Evolutionary conservation across 1,284 basidiomycete species (phyloP).

Genomic region (Rhodotorula sp.): DNA sequence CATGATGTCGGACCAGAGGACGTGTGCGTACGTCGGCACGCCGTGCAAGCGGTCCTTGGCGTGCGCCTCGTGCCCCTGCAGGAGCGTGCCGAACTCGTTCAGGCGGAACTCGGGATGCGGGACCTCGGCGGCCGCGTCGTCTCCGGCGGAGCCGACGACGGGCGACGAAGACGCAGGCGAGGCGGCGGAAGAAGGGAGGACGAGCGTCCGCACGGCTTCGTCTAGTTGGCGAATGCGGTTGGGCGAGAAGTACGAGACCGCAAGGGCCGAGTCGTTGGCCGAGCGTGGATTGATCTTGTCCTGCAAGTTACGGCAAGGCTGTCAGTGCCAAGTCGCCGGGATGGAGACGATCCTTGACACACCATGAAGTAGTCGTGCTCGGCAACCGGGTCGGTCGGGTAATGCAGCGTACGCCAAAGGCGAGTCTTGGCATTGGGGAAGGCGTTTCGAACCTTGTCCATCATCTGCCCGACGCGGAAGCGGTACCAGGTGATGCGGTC

Average conservation of each 20-base stretch:
- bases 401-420: constrained; percentile 41
- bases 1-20: constrained; percentile 36
- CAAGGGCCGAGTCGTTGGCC: constrained; percentile 7
- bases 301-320: neutral
- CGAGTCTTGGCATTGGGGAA: constrained; percentile 42
- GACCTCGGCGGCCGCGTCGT: neutral
- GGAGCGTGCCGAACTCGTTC: constrained; percentile 43
- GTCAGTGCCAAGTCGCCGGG: neutral
- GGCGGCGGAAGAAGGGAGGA: constrained; percentile 21
- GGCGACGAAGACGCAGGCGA: constrained; percentile 1
- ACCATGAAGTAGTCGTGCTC: constrained; percentile 47
- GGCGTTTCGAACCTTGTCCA: constrained; percentile 36
- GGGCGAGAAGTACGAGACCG: constrained; percentile 41
- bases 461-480: constrained; percentile 35
- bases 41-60: constrained; percentile 40
- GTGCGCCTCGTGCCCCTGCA: constrained; percentile 45
- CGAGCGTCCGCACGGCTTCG: constrained; percentile 39
- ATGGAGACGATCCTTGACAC: neutral
- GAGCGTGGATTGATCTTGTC: constrained; percentile 38
- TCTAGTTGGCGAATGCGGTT: constrained; percentile 45
- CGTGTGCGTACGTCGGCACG: constrained; percentile 31
- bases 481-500: constrained; percentile 51
- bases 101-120: constrained; percentile 40
- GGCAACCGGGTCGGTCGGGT: constrained; percentile 41
- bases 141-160: neutral